Base-by-base conservation (phyloP, 768 basidiomycete genomes). In the Pleurotus sapidus region DNA sequence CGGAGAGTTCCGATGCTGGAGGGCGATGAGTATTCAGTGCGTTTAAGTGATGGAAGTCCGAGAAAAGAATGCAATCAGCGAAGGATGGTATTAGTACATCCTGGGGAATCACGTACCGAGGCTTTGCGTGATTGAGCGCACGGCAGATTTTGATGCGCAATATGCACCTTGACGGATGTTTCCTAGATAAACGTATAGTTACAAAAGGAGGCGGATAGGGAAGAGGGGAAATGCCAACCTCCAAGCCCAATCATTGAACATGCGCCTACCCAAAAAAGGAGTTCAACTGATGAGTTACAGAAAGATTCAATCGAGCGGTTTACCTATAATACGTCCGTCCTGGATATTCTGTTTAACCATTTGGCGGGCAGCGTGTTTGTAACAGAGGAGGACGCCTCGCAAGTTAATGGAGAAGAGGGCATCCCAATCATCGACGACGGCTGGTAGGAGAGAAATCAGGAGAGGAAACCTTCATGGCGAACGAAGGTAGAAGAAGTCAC, bases 101-200 rank as follows among this genome's bases (percentile, higher is more conserved):
- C 2, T 30, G 30, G 30, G 30, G 30, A 30, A 30, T 30, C 27
- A 39, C 54, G 47, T 57, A 74, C 76, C 73, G 0, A 68, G 65
- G 5, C 60, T 60, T 55, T 76, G 76, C 4, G 73, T 77, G n/a
- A 77, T 51, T 0, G 71, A 73, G 30, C 73, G 68, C 39, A 77
- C 49, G 4, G 71, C 75, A 37, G 72, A 76, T 43, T 78, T 78
- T 2, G 73, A 72, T 5, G 74, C 63, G 38, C 50, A 57, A 55
- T 77, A 78, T 9, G 46, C 61, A 39, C 59, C 59, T 11, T 47
- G 18, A 12, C 9, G 25, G 12, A 57, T 59, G 34, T 38, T 58
- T 9, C 61, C 62, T 63, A 46, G 5, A 7, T 12, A 6, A 9
- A 50, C 3, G n/a, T 14, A 7, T 2, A 3, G 49, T 25, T 30